Conservation (phyloP, 2,329 filamentous ascomycete genomes). For the Hypocrella siamensis region DNA sequence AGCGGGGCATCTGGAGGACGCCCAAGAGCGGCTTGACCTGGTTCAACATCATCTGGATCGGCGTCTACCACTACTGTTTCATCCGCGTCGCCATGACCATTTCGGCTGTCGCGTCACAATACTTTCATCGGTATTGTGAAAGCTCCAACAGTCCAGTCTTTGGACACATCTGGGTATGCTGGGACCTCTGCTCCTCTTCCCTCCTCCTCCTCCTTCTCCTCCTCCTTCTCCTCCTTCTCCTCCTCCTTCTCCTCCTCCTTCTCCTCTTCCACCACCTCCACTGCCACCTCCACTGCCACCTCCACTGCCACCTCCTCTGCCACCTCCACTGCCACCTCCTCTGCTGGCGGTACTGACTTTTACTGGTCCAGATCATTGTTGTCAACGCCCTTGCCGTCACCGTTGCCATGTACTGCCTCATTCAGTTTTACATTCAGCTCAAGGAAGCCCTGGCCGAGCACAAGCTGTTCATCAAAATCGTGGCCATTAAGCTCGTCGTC, state of each 20-base stretch:
- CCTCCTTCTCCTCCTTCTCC: not conserved
- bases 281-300: too few species aligned
- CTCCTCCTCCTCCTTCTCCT: too few species aligned
- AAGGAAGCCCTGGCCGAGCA: conserved; percentile 52
- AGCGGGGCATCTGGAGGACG: conserved; percentile 54
- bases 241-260: too few species aligned
- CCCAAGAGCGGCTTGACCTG: conserved; percentile 71
- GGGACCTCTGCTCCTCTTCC: too few species aligned
- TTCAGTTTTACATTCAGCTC: conserved; percentile 76
- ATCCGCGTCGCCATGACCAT: conserved; percentile 68
- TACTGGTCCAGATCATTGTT: conserved; percentile 44
- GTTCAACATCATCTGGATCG: conserved; percentile 79
- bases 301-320: too few species aligned
- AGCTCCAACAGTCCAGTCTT: conserved; percentile 63
- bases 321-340: too few species aligned
- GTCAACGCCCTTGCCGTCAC: conserved; percentile 60
- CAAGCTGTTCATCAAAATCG: conserved; percentile 61
- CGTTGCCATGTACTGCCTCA: conserved; percentile 76
- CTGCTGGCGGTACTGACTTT: too few species aligned
- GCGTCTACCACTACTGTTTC: conserved; percentile 76
- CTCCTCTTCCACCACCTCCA: too few species aligned
- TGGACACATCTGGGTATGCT: conserved; percentile 65
- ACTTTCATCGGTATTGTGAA: conserved; percentile 58
- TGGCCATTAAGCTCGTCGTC: conserved; percentile 81
- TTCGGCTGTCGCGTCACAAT: conserved; percentile 58